These are phyloP conservation scores for Diplodia sapinea DNA, from an alignment of 2,329 filamentous ascomycete genomes.

Conservation along the genomic window DNA sequence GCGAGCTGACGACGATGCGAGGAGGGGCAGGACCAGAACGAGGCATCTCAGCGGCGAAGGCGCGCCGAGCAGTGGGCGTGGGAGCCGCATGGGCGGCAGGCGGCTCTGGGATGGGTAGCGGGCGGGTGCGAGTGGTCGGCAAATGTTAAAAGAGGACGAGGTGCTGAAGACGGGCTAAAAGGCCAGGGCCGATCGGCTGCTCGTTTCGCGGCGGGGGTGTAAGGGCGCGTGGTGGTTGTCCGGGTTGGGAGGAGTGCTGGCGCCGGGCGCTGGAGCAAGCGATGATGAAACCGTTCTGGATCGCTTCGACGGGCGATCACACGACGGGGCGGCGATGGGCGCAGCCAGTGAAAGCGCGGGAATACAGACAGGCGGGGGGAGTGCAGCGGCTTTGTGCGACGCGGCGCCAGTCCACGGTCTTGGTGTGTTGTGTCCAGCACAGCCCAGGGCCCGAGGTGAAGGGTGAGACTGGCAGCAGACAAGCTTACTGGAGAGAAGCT, in stretches of 20 bases:
- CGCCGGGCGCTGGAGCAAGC: constrained; percentile 13
- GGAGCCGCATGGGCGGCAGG: constrained; percentile 31
- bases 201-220: not conserved
- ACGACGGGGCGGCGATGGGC: constrained; percentile 6
- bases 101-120: not conserved
- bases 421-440: constrained; percentile 14
- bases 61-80: constrained; percentile 21
- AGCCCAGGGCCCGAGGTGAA: constrained; percentile 14
- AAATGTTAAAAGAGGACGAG: not conserved
- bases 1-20: constrained; percentile 54
- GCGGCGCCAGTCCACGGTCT: constrained; percentile 1
- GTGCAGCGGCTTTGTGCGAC: constrained; percentile 1
- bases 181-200: constrained; percentile 4
- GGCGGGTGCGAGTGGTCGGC: constrained; percentile 2
- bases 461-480: not conserved
- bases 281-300: constrained; percentile 30
- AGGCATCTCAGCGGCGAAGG: constrained; percentile 41
- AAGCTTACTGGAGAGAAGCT: constrained; percentile 12
- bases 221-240: constrained; percentile 13
- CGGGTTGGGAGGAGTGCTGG: constrained; percentile 17
- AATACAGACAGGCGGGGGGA: not conserved
- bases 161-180: not conserved
- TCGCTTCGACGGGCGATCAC: constrained; percentile 27
- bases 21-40: constrained; percentile 53
- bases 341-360: constrained; percentile 12